These are phyloP conservation scores for Saxophila tyrrhenica DNA, from an alignment of 495 filamentous ascomycete genomes.

Conservation along the genomic window DNA sequence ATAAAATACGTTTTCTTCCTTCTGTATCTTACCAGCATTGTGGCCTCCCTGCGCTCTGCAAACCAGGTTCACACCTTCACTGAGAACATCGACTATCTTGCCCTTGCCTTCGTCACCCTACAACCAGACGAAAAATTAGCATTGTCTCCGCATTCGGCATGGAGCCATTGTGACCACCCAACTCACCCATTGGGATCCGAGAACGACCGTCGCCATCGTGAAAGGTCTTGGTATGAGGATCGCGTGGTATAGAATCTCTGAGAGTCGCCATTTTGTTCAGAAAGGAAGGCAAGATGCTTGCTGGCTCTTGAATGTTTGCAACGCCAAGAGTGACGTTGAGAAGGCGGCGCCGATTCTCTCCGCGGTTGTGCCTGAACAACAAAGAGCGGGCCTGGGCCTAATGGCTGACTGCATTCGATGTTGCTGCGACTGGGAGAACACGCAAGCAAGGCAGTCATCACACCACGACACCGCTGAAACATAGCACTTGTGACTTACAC, in stretches of 20 bases:
- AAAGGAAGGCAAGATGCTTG: slow-evolving; percentile 1
- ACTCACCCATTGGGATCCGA: slow-evolving; percentile 9
- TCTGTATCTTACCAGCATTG: slow-evolving; percentile 51
- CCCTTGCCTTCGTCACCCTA: slow-evolving; percentile 40
- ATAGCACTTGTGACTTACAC: no score
- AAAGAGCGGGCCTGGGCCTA: no score
- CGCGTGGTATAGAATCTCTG: background rate
- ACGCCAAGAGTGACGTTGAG: no score
- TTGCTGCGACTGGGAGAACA: no score
- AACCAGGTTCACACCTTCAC: slow-evolving; percentile 45
- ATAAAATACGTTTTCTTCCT: no score
- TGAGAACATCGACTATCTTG: slow-evolving; percentile 59
- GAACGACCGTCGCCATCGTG: slow-evolving; percentile 12
- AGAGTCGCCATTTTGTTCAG: slow-evolving; percentile 6
- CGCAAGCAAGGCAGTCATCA: no score
- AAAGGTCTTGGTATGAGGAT: background rate
- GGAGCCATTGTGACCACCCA: slow-evolving; percentile 17
- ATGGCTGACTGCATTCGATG: no score
- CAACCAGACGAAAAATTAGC: background rate
- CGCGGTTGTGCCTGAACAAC: no score
- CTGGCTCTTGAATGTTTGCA: no score
- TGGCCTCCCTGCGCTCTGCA: slow-evolving; percentile 55
- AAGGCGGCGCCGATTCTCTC: no score
- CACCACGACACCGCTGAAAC: no score
- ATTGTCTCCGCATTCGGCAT: background rate